Evolutionary conservation across 2,329 filamentous ascomycete species (phyloP).

Genomic region (Remersonia thermophila): DNA sequence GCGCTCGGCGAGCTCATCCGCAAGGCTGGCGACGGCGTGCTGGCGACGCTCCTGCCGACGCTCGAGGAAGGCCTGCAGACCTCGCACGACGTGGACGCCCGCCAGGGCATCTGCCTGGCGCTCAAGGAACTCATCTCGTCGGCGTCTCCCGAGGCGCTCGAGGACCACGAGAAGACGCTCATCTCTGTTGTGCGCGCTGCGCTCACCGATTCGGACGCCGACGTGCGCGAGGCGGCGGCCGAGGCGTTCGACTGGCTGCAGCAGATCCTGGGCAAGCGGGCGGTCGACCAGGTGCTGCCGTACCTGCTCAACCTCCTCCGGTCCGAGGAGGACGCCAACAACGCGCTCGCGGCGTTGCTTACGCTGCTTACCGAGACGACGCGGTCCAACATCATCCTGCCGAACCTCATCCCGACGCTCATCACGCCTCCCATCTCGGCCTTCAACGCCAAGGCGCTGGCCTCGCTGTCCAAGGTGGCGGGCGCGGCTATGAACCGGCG

Average conservation of each 20-base stretch:
- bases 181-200: constrained; percentile 90
- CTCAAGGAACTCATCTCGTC: constrained; percentile 86
- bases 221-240: constrained; percentile 88
- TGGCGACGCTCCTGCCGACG: constrained; percentile 77
- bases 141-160: constrained; percentile 74
- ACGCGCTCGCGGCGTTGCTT: constrained; percentile 81
- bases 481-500: constrained; percentile 82
- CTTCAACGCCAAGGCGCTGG: constrained; percentile 89
- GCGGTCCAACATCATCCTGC: constrained; percentile 89
- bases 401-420: constrained; percentile 88
- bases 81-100: constrained; percentile 82
- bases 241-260: constrained; percentile 95
- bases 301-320: constrained; percentile 83
- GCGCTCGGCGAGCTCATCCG: constrained; percentile 92
- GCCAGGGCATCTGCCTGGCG: constrained; percentile 94
- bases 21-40: constrained; percentile 87
- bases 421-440: constrained; percentile 80
- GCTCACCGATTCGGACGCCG: constrained; percentile 75
- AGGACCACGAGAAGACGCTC: constrained; percentile 89
- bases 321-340: constrained; percentile 75
- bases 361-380: constrained; percentile 90
- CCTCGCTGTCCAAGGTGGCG: constrained; percentile 85
- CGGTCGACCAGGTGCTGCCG: constrained; percentile 89
- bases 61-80: constrained; percentile 82
- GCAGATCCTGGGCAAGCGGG: constrained; percentile 84